phyloP scores from a whole-genome alignment of 768 basidiomycete species.

The Lactifluus hygrophoroides region DNA sequence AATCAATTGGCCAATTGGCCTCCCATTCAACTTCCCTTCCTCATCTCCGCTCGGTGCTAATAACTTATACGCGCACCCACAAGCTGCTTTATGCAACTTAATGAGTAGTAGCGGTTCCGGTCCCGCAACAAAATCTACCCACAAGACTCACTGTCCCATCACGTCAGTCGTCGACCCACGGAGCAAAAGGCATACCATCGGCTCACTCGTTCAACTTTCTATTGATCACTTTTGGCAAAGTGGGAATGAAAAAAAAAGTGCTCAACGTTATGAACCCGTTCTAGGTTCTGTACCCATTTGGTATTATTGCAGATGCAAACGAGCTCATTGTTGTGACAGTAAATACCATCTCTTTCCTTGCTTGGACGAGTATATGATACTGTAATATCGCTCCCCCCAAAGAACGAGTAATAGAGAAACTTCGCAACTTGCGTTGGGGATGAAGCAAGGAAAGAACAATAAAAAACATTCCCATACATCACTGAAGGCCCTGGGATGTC shows the following conservation, averaged over 20 bases:
- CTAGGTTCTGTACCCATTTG: conserved; percentile 15
- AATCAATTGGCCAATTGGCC: neutral
- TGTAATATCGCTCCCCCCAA: neutral
- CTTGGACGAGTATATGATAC: neutral
- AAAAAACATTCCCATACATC: neutral
- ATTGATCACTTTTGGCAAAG: neutral
- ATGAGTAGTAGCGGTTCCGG: neutral
- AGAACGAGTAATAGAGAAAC: neutral
- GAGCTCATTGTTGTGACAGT: neutral
- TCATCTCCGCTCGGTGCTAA: neutral
- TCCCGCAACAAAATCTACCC: neutral
- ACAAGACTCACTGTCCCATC: neutral
- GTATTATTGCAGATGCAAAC: conserved; percentile 1
- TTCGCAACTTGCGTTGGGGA: neutral
- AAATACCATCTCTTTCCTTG: neutral
- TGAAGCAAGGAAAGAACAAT: neutral
- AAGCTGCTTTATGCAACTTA: too few relatives aligned
- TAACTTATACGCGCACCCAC: neutral
- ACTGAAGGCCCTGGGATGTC: neutral
- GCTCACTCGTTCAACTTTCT: neutral
- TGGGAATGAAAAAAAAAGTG: neutral
- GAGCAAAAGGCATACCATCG: neutral
- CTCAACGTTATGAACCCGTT: neutral
- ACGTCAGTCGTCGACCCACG: neutral
- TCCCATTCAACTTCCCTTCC: neutral